Evolutionary conservation across 2,329 filamentous ascomycete genomes (phyloP).

Genomic region (Aspergillus neotritici): DNA sequence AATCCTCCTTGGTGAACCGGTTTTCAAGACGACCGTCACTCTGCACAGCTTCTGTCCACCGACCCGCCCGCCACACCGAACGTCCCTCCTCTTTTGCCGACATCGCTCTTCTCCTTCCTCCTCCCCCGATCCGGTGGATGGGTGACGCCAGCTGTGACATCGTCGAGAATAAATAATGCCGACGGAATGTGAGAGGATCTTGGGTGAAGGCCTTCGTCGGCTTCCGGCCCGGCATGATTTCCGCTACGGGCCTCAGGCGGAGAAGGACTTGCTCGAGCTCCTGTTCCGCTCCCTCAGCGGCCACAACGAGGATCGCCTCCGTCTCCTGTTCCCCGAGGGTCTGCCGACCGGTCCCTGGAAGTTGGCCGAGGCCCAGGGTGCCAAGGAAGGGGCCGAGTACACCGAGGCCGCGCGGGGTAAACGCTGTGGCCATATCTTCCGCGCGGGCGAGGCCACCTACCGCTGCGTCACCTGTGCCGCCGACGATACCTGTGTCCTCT

Average conservation of each 20-base stretch:
- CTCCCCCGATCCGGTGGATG: slow-evolving; percentile 16
- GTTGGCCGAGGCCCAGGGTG: slow-evolving; percentile 80
- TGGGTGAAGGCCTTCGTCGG: slow-evolving; percentile 74
- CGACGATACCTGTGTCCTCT: slow-evolving; percentile 93
- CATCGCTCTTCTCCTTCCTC: not conserved
- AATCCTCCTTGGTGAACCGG: too few relatives aligned
- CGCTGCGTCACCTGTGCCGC: slow-evolving; percentile 88
- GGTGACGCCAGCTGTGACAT: slow-evolving; percentile 13
- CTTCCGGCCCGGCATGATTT: slow-evolving; percentile 68
- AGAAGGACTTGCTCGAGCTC: slow-evolving; percentile 64
- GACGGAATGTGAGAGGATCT: slow-evolving; percentile 63
- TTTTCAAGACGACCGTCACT: too few relatives aligned
- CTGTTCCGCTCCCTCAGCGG: slow-evolving; percentile 85
- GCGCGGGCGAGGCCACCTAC: slow-evolving; percentile 87
- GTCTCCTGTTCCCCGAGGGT: slow-evolving; percentile 75
- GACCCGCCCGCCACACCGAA: not conserved
- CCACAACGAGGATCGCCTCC: slow-evolving; percentile 66
- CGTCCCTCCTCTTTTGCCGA: not conserved
- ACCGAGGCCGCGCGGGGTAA: slow-evolving; percentile 86
- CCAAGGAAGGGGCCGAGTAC: slow-evolving; percentile 91
- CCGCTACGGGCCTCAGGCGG: slow-evolving; percentile 68
- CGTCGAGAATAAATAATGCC: slow-evolving; percentile 37
- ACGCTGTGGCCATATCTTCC: slow-evolving; percentile 96
- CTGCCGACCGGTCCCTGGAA: slow-evolving; percentile 62
- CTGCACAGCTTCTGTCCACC: too few relatives aligned